Evolutionary conservation across 257 asterid species (phyloP), one percentile per base, ranked within the genome.

Genomic region (Solanum appendiculatum): DNA sequence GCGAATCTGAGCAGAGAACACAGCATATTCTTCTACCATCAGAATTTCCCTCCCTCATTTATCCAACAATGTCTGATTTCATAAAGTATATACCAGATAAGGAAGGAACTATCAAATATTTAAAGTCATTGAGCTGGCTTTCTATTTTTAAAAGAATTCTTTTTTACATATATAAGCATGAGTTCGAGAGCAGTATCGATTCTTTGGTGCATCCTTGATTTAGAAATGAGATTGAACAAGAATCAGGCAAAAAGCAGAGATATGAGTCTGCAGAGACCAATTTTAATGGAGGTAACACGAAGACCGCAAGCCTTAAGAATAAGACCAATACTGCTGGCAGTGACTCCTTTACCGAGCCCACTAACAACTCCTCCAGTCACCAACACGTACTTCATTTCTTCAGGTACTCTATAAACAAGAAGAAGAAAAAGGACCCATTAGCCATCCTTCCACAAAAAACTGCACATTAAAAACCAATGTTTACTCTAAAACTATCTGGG

Each of bases 321-420:
- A 88, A 94, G 94, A 33, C 98, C 96, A 84, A 94, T 90, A 81
- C 96, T 94, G 91, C 96, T 94, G 58, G 98, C 98, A 34, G 98
- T 94, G 80, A 94, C 98, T 82, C 98, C 98, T 89, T 94, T 94
- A 16, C 98, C 98, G 29, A 94, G 94, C 40, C 98, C 98, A 84
- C 98, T 94, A 6, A 94, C 96, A 60, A 94, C 96, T 83, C 98
- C 98, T 66, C 98, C 98, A 7, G 96, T 93, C 48, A 94, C 98
- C 91, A 94, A 88, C 63, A 94, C 95, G 87, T 93, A 94, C 92
- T 94, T 94, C 98, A 94, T 94, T 89, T 88, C 83, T 37, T 83
- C 40, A 75, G n/a, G 12, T 74, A 74, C 25, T 69, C 37, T 69
- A 33, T 16, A 69, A 9, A 75, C 13, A 75, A 40, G 7, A 75